Percentiles rank a stretch among this genome's conserved stretches.
Evolutionary conservation across 345 rosid species (phyloP).

Genomic region (Microthlaspi erraticum): DNA sequence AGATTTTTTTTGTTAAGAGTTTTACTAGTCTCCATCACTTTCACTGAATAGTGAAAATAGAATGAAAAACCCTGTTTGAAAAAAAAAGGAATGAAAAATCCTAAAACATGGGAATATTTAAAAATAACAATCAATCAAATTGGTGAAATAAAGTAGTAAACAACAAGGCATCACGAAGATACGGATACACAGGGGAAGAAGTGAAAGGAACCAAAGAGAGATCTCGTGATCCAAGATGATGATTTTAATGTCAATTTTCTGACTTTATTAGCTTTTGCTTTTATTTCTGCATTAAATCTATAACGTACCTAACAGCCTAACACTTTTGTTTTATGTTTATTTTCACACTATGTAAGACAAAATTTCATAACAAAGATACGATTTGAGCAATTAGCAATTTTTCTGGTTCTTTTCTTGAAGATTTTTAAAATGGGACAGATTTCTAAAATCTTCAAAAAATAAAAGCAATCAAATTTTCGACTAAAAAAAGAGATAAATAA

Average conservation of each 20-base stretch:
- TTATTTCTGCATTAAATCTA: constrained; percentile 34
- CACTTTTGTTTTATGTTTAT: constrained; percentile 37
- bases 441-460: neutral
- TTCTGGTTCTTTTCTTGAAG: neutral
- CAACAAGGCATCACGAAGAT: constrained; percentile 32
- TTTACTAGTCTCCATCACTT: constrained; percentile 14
- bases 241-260: constrained; percentile 39
- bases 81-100: constrained; percentile 14
- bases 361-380: constrained; percentile 24
- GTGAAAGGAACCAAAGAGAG: constrained; percentile 45
- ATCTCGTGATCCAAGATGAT: constrained; percentile 52
- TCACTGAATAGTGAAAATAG: constrained; percentile 36
- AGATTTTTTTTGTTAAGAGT: neutral
- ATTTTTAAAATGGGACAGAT: neutral
- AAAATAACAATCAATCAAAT: constrained; percentile 4
- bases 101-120: constrained; percentile 24
- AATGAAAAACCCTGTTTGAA: constrained; percentile 36
- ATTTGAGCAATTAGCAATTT: constrained; percentile 19
- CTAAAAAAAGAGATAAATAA: neutral
- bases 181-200: constrained; percentile 37
- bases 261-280: constrained; percentile 39
- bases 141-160: constrained; percentile 30
- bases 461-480: neutral
- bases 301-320: constrained; percentile 42
- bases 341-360: constrained; percentile 34